A percentile compares a stretch with the other conserved stretches of the same genome.
Evolutionary conservation across 495 filamentous ascomycete species (phyloP).

Genomic region (Daldinia decipiens): DNA sequence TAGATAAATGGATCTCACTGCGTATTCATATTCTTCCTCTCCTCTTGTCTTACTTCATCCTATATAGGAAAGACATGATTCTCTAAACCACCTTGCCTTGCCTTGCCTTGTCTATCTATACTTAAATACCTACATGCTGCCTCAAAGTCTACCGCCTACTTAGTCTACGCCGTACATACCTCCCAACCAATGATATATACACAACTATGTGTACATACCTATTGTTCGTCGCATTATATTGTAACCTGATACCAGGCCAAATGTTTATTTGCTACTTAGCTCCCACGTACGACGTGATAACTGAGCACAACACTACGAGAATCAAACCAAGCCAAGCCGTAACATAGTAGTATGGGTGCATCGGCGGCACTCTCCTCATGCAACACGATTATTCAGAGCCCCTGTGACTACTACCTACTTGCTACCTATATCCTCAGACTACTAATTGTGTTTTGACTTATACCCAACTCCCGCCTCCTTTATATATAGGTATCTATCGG

Average conservation of each 20-base stretch:
- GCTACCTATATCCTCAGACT: neutral
- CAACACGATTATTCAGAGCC: constrained; percentile 42
- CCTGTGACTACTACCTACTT: neutral
- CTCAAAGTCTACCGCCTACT: neutral
- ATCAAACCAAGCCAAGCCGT: neutral
- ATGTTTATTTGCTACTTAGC: neutral
- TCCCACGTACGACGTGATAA: constrained; percentile 2
- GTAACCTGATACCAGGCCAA: neutral
- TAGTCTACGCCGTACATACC: neutral
- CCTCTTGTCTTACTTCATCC: neutral
- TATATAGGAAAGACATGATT: constrained; percentile 8
- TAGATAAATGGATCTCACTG: neutral
- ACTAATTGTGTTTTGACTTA: neutral
- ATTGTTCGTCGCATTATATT: neutral
- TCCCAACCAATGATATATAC: neutral
- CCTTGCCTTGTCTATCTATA: neutral
- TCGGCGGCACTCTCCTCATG: constrained; percentile 17
- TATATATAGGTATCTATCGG: neutral
- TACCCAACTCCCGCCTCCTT: neutral
- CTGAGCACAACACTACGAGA: neutral
- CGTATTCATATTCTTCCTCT: neutral
- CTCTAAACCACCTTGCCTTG: neutral
- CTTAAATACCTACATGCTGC: too few species aligned
- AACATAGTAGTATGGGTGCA: neutral
- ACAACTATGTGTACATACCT: neutral